Evolutionary conservation across 305 asterid species (phyloP).

Genomic region (Solanum hybrid): DNA sequence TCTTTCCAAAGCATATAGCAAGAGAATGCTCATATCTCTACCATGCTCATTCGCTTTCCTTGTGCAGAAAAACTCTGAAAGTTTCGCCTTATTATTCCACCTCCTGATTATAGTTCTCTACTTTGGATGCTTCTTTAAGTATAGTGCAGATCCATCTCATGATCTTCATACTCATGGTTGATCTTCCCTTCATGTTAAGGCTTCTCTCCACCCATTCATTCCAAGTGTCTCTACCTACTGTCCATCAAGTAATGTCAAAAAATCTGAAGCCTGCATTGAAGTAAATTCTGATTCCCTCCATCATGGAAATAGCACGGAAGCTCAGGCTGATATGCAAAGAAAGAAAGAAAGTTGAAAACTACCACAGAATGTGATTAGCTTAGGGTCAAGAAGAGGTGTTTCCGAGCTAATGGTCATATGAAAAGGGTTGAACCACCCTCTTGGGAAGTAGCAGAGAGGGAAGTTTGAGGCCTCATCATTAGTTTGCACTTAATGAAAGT

Average conservation of each 20-base stretch:
- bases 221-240: background rate
- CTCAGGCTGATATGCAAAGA: background rate
- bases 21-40: background rate
- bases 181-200: background rate
- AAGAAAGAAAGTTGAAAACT: background rate
- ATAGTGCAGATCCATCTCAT: background rate
- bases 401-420: background rate
- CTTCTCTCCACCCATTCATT: background rate
- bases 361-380: background rate
- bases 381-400: background rate
- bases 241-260: background rate
- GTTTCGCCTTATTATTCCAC: background rate
- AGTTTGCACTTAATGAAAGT: background rate
- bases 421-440: background rate
- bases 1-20: background rate
- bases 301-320: background rate
- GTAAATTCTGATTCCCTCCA: background rate
- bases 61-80: background rate
- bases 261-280: background rate
- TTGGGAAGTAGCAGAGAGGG: background rate
- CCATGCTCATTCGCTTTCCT: background rate
- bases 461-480: background rate
- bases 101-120: background rate
- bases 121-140: background rate
- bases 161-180: background rate